phyloP scores from a whole-genome alignment of 192 early-diverging fungal genomes.

The Paraglomus occultum region DNA sequence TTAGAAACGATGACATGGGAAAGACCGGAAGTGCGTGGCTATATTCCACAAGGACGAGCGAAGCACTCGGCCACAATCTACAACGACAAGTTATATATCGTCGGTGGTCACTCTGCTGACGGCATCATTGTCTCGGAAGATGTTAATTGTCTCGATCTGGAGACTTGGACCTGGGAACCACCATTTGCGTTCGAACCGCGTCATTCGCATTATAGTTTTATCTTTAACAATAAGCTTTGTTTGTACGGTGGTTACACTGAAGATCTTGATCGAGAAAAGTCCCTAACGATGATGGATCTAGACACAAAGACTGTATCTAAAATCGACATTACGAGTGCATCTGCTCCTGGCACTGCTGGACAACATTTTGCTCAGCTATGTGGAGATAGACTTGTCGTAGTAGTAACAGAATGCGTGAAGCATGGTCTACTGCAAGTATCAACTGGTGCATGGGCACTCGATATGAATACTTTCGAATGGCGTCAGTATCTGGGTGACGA shows the following conservation, averaged over 20 bases:
- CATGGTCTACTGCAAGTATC: conserved; percentile 43
- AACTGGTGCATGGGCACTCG: conserved; percentile 59
- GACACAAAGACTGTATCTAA: conserved; percentile 42
- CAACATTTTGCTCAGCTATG: conserved; percentile 65
- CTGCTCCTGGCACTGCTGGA: conserved; percentile 52
- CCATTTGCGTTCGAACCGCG: conserved; percentile 53
- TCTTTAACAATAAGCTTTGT: conserved; percentile 53
- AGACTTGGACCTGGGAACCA: conserved; percentile 55
- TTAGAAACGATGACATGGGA: conserved; percentile 59
- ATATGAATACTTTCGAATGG: conserved; percentile 59
- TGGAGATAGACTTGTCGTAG: conserved; percentile 56
- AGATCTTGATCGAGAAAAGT: conserved; percentile 53
- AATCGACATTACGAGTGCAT: conserved; percentile 46
- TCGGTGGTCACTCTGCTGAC: conserved; percentile 46
- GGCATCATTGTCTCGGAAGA: conserved; percentile 30
- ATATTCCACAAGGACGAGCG: conserved; percentile 48
- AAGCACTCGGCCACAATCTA: conserved; percentile 63
- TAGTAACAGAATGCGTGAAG: conserved; percentile 44
- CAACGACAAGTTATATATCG: conserved; percentile 62
- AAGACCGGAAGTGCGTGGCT: conserved; percentile 48
- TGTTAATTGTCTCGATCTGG: conserved; percentile 49
- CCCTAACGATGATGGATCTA: conserved; percentile 58
- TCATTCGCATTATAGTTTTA: conserved; percentile 56
- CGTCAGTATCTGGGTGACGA: conserved; percentile 30
- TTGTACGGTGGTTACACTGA: conserved; percentile 59